Percentiles rank a stretch among this genome's conserved stretches.
Conservation (phyloP, 192 early-diverging fungal species). For the Podila epicladia region DNA sequence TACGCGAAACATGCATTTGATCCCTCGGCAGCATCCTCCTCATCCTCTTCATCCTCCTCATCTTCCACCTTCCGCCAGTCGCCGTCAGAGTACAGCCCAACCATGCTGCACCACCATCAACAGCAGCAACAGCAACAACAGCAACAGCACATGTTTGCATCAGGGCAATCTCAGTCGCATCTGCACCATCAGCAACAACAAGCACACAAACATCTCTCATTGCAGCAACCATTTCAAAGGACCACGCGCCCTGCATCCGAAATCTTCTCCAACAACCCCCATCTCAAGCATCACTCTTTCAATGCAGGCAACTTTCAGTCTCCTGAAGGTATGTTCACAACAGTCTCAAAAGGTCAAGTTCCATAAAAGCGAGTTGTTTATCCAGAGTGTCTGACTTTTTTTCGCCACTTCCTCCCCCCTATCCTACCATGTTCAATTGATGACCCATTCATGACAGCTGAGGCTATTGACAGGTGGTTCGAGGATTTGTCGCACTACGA, state of each 20-base stretch:
- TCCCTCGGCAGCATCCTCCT: slow-evolving; percentile 13
- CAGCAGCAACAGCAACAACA: slow-evolving; percentile 30
- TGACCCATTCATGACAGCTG: slow-evolving; percentile 33
- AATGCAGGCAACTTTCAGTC: slow-evolving; percentile 38
- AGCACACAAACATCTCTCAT: not conserved
- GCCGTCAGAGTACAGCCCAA: slow-evolving; percentile 36
- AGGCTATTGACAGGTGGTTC: slow-evolving; percentile 90
- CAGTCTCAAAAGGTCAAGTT: not conserved
- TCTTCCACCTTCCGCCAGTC: slow-evolving; percentile 23
- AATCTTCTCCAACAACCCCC: slow-evolving; percentile 37
- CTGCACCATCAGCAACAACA: not conserved
- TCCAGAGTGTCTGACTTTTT: not conserved
- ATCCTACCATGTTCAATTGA: not conserved
- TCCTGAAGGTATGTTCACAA: slow-evolving; percentile 33
- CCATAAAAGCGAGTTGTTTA: not conserved
- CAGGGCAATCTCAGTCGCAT: slow-evolving; percentile 1
- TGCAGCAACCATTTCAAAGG: slow-evolving; percentile 19
- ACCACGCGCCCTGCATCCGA: slow-evolving; percentile 37
- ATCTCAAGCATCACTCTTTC: slow-evolving; percentile 29
- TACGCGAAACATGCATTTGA: slow-evolving; percentile 44
- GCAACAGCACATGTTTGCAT: slow-evolving; percentile 17
- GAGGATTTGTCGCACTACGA: slow-evolving; percentile 93
- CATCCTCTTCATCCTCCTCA: not conserved
- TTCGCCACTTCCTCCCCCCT: not conserved
- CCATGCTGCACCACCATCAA: slow-evolving; percentile 44